phyloP scores from a whole-genome alignment of 106 monocot genomes.

The Phalaenopsis equestris region DNA sequence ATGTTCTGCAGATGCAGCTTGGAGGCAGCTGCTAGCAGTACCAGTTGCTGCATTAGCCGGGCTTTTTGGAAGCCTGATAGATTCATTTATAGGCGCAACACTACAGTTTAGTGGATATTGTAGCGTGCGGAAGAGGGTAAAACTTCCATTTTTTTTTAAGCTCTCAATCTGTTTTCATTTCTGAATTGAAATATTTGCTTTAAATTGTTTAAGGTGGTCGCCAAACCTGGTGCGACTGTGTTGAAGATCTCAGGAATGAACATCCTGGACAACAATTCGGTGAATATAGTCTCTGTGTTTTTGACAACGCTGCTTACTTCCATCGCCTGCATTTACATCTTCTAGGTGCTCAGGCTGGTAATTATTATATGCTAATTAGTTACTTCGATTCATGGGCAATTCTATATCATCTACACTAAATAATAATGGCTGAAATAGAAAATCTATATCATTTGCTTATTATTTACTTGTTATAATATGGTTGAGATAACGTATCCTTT shows the following conservation, averaged over 20 bases:
- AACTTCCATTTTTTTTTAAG: not conserved
- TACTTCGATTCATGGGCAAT: too few species aligned
- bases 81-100: conserved; percentile 82
- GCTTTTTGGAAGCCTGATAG: conserved; percentile 74
- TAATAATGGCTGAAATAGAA: not conserved
- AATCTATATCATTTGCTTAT: not conserved
- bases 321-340: conserved; percentile 47
- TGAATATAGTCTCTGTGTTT: conserved; percentile 59
- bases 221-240: conserved; percentile 64
- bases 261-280: conserved; percentile 74
- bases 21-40: conserved; percentile 61
- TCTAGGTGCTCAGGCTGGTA: conserved; percentile 15
- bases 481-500: not conserved
- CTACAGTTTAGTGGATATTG: conserved; percentile 91
- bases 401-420: not conserved
- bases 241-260: conserved; percentile 59
- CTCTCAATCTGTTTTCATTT: not conserved
- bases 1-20: conserved; percentile 34
- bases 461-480: not conserved
- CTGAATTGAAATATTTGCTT: not conserved
- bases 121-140: conserved; percentile 66
- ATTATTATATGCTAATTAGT: too few species aligned
- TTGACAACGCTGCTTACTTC: conserved; percentile 68
- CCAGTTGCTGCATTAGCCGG: conserved; percentile 72
- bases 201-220: conserved; percentile 53